A percentile compares a stretch with the other conserved stretches of the same genome.
These are phyloP conservation scores for Ophiorrhiza pumila DNA, from an alignment of 257 asterid species.

Conservation along the genomic window DNA sequence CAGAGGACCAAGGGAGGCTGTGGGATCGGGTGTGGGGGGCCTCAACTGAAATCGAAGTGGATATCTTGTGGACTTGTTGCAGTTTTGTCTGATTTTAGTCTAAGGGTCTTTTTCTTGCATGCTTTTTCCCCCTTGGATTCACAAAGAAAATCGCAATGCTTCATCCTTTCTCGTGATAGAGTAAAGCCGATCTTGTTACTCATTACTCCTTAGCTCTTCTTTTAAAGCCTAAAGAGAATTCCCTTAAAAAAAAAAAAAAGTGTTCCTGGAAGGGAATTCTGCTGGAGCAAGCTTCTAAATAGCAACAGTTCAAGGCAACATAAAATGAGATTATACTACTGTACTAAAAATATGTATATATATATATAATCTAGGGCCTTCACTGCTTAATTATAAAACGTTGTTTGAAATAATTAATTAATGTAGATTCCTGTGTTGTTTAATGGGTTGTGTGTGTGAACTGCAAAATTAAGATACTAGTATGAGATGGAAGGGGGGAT, in stretches of 20 bases:
- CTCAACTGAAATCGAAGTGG: constrained; percentile 24
- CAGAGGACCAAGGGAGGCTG: neutral
- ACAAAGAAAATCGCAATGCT: too few species aligned
- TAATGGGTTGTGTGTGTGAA: too few species aligned
- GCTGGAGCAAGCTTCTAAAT: neutral
- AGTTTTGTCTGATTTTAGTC: constrained; percentile 12
- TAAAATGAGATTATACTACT: too few species aligned
- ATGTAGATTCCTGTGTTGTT: too few species aligned
- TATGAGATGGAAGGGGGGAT: too few species aligned
- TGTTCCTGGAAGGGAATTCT: neutral
- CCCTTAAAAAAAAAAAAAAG: neutral
- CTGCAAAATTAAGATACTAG: too few species aligned
- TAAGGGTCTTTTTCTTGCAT: neutral
- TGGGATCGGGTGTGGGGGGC: too few species aligned
- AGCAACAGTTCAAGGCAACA: neutral
- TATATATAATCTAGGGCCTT: too few species aligned
- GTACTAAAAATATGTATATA: too few species aligned
- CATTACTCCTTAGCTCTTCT: neutral
- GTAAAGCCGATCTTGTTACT: constrained; percentile 5
- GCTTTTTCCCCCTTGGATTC: neutral
- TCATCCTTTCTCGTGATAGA: constrained; percentile 7
- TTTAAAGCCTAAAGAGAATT: constrained; percentile 9
- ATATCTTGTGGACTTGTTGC: neutral
- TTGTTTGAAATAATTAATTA: too few species aligned
- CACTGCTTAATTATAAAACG: too few species aligned